Conservation (phyloP, 192 early-diverging fungal genomes). For the Backusella mclennaniae region DNA sequence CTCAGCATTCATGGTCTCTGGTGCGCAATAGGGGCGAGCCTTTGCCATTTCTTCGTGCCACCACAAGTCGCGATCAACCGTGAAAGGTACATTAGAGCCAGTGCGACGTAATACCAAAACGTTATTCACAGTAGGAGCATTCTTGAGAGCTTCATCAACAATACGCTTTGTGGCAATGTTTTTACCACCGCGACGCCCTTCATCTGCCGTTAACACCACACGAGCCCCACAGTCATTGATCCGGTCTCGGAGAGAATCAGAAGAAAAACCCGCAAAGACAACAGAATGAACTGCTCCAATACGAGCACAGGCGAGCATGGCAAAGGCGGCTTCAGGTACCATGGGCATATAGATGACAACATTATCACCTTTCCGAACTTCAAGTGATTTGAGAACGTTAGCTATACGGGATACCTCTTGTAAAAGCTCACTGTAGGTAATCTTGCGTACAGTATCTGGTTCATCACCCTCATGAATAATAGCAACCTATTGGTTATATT, state of each 20-base stretch:
- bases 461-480: slow-evolving; percentile 91
- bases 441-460: slow-evolving; percentile 70
- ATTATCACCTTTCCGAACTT: slow-evolving; percentile 88
- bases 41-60: slow-evolving; percentile 88
- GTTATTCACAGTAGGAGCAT: slow-evolving; percentile 76
- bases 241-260: slow-evolving; percentile 90
- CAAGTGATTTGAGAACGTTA: slow-evolving; percentile 78
- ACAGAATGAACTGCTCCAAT: slow-evolving; percentile 92
- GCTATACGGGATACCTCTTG: slow-evolving; percentile 81
- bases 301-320: slow-evolving; percentile 93
- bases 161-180: slow-evolving; percentile 88
- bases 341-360: slow-evolving; percentile 98
- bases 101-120: slow-evolving; percentile 93
- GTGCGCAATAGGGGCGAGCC: slow-evolving; percentile 84
- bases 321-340: slow-evolving; percentile 89
- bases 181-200: slow-evolving; percentile 90
- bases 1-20: slow-evolving; percentile 84
- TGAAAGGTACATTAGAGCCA: slow-evolving; percentile 75
- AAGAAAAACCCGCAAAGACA: slow-evolving; percentile 97
- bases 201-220: slow-evolving; percentile 89
- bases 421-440: slow-evolving; percentile 85
- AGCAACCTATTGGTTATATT: slow-evolving; percentile 60
- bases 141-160: slow-evolving; percentile 83
- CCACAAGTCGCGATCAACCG: slow-evolving; percentile 79
- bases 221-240: slow-evolving; percentile 78